Conservation (phyloP, 73 alveolate genomes). For the Paramecium biaurelia region DNA sequence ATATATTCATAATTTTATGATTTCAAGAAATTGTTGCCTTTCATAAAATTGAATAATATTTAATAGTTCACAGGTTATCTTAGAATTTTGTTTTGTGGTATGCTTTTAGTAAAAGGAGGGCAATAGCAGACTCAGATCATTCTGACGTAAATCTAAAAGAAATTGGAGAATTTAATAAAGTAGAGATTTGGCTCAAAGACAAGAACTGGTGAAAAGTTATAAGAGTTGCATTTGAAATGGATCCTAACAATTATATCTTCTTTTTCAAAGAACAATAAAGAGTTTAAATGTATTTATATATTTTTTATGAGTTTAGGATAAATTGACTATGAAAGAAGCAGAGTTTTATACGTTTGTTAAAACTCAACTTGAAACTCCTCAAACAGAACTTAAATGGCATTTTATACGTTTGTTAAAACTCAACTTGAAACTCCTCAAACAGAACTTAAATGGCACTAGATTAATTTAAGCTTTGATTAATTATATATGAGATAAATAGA, state of each 20-base stretch:
- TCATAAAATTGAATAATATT: not conserved
- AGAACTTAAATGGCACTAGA: not conserved
- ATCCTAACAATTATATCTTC: conserved; percentile 54
- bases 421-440: conserved; percentile 42
- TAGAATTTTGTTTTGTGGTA: conserved; percentile 59
- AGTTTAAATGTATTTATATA: conserved; percentile 1
- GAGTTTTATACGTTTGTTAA: conserved; percentile 35
- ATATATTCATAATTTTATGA: no score
- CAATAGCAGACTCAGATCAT: conserved; percentile 24
- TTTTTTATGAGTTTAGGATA: not conserved
- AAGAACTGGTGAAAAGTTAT: conserved; percentile 56
- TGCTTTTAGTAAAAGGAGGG: conserved; percentile 52
- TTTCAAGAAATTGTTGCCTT: no score
- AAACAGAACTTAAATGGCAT: not conserved
- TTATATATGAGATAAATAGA: not conserved
- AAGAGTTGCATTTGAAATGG: conserved; percentile 39
- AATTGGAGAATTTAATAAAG: conserved; percentile 56
- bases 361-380: conserved; percentile 56
- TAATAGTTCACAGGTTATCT: not conserved
- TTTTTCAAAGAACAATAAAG: conserved; percentile 56
- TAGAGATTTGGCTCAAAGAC: conserved; percentile 60
- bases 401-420: conserved; percentile 56
- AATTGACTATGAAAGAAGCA: conserved; percentile 62
- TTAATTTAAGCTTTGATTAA: not conserved
- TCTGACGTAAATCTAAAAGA: conserved; percentile 38